Evolutionary conservation across 2,329 filamentous ascomycete species (phyloP).

Genomic region (Beauveria rudraprayagi): DNA sequence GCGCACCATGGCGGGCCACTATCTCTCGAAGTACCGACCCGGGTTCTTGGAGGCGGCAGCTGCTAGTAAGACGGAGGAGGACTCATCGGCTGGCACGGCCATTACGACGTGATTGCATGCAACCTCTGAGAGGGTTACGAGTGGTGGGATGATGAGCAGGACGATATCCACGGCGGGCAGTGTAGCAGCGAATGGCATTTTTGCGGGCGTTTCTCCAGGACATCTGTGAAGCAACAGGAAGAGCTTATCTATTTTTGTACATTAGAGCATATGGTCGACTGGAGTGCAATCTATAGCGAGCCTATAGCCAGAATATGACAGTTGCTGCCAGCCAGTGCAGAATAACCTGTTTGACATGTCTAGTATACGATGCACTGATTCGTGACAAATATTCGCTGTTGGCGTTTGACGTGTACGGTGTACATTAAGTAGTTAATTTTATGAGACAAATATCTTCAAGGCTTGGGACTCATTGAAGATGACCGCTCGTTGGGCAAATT

Average conservation of each 20-base stretch:
- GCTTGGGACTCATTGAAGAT: neutral
- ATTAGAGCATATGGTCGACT: neutral
- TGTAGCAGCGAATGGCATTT: neutral
- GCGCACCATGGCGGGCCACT: constrained; percentile 53
- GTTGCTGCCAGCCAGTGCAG: neutral
- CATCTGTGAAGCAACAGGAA: neutral
- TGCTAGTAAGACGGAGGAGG: neutral
- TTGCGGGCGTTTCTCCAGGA: constrained; percentile 1
- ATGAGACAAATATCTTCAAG: neutral
- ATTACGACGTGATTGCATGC: constrained; percentile 20
- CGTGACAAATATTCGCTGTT: neutral
- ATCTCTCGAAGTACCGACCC: constrained; percentile 53
- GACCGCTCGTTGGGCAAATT: too few relatives aligned
- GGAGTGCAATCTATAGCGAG: neutral
- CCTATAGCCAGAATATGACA: neutral
- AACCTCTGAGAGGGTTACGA: neutral
- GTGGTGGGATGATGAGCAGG: neutral
- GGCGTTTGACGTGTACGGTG: too few relatives aligned
- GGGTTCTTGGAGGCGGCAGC: constrained; percentile 34
- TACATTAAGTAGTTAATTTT: neutral
- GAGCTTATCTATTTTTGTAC: neutral
- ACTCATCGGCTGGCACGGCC: constrained; percentile 19
- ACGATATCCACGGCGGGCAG: neutral
- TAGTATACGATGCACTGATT: neutral
- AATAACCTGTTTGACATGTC: neutral